Base-by-base conservation (phyloP, 495 filamentous ascomycete genomes). In the Annulohypoxylon moriforme region DNA sequence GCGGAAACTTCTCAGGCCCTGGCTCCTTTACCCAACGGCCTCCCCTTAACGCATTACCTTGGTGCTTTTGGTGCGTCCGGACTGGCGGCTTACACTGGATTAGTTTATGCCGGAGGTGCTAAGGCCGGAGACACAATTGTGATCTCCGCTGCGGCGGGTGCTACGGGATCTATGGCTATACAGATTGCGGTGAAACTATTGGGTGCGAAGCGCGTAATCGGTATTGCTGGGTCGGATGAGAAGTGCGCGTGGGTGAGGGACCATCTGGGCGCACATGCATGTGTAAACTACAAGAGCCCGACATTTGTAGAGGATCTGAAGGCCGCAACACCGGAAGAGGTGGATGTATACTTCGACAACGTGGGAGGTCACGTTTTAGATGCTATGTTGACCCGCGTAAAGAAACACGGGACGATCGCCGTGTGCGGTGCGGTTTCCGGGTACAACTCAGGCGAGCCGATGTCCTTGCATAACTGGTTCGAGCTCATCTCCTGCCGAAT, bases 141-240 rank as follows among this genome's bases (percentile, higher is more conserved):
- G 8, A 49, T 71, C 6, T 70, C 67, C 1, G 71, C 71, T 9
- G 71, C 71, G 8, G 71, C 67, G 4, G 90, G 90, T 2, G 90
- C 90, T 1, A 92, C 89, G 4, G 90, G 90, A 0, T 87, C 83
- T 74, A 83, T 91, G 8, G 89, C 85, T n/a, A 88, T 88, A 4
- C 90, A 92, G 80, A 66, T 73, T 24, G 87, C 85, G 31, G 88
- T 86, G 76, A 82, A 87, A 68, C 73, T 89, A 1, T 57, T 89
- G 2, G 84, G 85, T 4, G 83, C 83, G 53, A 84, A 83, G 76
- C 74, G 76, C 29, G 84, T 89, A 10, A 81, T 87, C 67, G 87
- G 86, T 0, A 87, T 89, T 55, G 87, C 86, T 0, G 87, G 87
- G 0, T 81, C 77, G 4, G 85, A 85, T 31, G 83, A 84, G 42